These are phyloP conservation scores for Candida easanensis DNA, from an alignment of 805 yeast species.

Conservation along the genomic window DNA sequence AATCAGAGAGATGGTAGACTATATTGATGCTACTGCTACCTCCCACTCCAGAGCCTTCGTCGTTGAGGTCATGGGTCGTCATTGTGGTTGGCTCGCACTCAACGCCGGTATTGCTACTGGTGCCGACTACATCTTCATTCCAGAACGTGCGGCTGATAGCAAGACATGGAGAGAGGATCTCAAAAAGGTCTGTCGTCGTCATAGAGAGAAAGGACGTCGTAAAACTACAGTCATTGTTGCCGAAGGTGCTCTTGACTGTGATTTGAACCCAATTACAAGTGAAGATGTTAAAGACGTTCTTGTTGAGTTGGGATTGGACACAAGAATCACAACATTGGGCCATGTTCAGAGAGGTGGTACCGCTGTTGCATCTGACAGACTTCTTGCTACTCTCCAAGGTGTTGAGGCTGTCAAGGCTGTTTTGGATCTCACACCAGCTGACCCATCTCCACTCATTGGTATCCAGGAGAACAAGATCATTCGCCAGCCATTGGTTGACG, in stretches of 20 bases:
- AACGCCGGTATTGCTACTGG: slow-evolving; percentile 97
- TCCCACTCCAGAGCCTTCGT: slow-evolving; percentile 98
- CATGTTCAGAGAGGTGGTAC: slow-evolving; percentile 99
- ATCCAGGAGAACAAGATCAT: slow-evolving; percentile 83
- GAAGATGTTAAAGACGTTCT: slow-evolving; percentile 79
- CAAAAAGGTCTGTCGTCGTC: slow-evolving; percentile 61
- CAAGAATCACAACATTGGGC: slow-evolving; percentile 92
- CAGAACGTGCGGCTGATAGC: slow-evolving; percentile 84
- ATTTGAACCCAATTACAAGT: slow-evolving; percentile 77
- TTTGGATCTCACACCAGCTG: slow-evolving; percentile 78
- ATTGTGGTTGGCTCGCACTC: slow-evolving; percentile 97
- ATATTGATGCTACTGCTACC: slow-evolving; percentile 95
- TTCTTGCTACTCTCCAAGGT: slow-evolving; percentile 93
- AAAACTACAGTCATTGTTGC: slow-evolving; percentile 96
- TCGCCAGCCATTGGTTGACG: slow-evolving; percentile 82
- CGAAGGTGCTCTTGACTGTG: slow-evolving; percentile 91
- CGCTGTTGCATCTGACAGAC: slow-evolving; percentile 92
- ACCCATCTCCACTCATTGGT: slow-evolving; percentile 95
- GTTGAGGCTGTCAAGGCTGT: slow-evolving; percentile 97
- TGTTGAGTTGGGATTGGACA: slow-evolving; percentile 83
- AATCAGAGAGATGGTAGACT: slow-evolving; percentile 91
- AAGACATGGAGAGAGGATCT: slow-evolving; percentile 71
- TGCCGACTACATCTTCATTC: slow-evolving; percentile 92
- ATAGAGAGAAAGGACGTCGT: slow-evolving; percentile 80
- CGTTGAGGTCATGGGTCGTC: slow-evolving; percentile 98